Evolutionary conservation across 1,139 yeast genomes (phyloP), one percentile per base, ranked within the genome.

Genomic region (Starmera stellimalicola): DNA sequence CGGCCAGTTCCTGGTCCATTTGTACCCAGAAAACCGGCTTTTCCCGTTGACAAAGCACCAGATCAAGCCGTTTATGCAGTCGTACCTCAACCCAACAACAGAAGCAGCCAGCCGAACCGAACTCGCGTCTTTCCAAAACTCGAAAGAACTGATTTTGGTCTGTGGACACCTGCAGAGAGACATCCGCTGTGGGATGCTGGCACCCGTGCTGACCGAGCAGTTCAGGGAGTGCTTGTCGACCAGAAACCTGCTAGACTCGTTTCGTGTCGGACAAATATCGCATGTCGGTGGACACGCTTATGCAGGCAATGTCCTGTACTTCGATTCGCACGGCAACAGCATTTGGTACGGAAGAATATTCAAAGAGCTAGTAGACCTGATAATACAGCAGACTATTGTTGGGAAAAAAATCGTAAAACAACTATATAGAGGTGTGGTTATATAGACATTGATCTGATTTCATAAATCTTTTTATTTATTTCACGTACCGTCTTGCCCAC

Each of bases 271-370:
- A 0, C 50, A 67, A 14, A 62, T 78, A 1, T 73, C 83, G 9
- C 93, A 81, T 51, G 61, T 81, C 29, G 88, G 91, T 0, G 93
- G 93, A 0, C 93, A 81, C 50, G 81, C 66, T 1, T 81, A 74
- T 51, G 91, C 93, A 3, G 93, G 91, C 0, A 81, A 81, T 49
- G 73, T 81, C 14, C 57, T 80, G 3, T 69, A 69, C 36, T 72
- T 72, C 42, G 66, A 64, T 31, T 47, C 53, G 8, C 44, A 54
- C 10, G 65, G 67, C 1, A 57, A 66, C n/a, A 52, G 62, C 6
- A 56, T 75, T 1, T 81, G 88, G 88, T 81, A 81, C 47, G 88
- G 91, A 0, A 55, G 80, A 35, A 84, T 80, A 2, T 58, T 61
- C 34, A 83, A 85, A 0, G 57, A 60, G n/a, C 65, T 69, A 32